Conservation (phyloP, 345 rosid genomes). For the Lagerstroemia speciosa region DNA sequence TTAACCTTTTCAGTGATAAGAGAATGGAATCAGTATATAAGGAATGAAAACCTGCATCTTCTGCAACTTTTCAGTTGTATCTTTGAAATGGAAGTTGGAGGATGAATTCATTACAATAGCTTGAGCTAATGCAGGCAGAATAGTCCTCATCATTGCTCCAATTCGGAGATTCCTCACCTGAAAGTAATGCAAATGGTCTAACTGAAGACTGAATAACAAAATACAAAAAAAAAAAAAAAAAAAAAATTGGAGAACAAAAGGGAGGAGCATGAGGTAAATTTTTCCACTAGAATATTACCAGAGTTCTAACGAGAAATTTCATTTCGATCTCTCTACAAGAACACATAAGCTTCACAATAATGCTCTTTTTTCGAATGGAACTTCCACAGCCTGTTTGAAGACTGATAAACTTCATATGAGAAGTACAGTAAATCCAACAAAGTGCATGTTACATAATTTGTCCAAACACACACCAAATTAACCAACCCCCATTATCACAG, state of each 20-base stretch:
- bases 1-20: neutral
- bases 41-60: conserved; percentile 50
- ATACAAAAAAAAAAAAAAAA: too few relatives aligned
- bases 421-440: neutral
- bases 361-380: conserved; percentile 59
- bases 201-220: neutral
- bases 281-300: conserved; percentile 30
- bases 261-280: neutral
- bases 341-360: conserved; percentile 71
- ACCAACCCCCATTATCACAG: neutral
- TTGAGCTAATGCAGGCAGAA: conserved; percentile 85
- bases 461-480: neutral
- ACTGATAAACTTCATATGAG: conserved; percentile 36
- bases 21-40: neutral
- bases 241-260: neutral
- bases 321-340: conserved; percentile 87
- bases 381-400: conserved; percentile 78
- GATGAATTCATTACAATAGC: conserved; percentile 62
- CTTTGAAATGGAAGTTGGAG: conserved; percentile 23
- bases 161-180: conserved; percentile 81
- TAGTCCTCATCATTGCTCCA: conserved; percentile 88
- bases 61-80: conserved; percentile 32
- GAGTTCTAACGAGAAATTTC: conserved; percentile 78
- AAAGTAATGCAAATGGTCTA: neutral
- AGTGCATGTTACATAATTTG: neutral